Evolutionary conservation across 257 asterid species (phyloP).

Genomic region (Haberlea rhodopensis): DNA sequence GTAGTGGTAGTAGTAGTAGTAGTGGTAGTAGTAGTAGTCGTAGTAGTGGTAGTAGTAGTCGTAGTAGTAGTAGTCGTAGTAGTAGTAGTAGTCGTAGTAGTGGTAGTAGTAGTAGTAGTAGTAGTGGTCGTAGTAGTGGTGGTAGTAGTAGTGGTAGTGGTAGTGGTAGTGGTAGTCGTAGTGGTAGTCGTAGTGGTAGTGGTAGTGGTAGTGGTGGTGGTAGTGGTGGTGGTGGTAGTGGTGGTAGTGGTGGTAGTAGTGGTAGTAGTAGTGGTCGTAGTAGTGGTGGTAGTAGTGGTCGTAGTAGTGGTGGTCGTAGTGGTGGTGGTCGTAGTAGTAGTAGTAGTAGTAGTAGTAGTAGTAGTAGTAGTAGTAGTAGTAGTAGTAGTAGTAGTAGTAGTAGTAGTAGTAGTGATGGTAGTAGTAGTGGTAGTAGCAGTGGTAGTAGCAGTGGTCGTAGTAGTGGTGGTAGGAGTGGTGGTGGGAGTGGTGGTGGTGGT

Average conservation of each 20-base stretch:
- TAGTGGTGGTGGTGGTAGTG: neutral
- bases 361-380: neutral
- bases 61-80: too few relatives aligned
- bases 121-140: neutral
- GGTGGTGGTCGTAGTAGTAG: too few relatives aligned
- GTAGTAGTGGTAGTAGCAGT: neutral
- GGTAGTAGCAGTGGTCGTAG: neutral
- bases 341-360: neutral
- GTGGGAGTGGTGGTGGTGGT: too few relatives aligned
- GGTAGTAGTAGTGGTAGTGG: neutral
- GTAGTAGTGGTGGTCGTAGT: too few relatives aligned
- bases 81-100: too few relatives aligned
- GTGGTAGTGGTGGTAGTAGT: neutral
- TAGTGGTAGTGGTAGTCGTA: too few relatives aligned
- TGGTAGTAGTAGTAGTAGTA: neutral
- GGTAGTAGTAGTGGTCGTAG: neutral
- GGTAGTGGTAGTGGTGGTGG: too few relatives aligned
- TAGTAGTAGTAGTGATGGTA: neutral
- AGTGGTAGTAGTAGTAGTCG: too few relatives aligned
- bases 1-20: neutral
- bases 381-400: neutral
- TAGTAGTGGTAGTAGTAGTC: too few relatives aligned
- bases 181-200: too few relatives aligned
- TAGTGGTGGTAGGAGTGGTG: neutral
- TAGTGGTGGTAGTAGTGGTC: neutral